Base-by-base conservation (phyloP, 164 flowering plant genomes). In the Annona squamosa region DNA sequence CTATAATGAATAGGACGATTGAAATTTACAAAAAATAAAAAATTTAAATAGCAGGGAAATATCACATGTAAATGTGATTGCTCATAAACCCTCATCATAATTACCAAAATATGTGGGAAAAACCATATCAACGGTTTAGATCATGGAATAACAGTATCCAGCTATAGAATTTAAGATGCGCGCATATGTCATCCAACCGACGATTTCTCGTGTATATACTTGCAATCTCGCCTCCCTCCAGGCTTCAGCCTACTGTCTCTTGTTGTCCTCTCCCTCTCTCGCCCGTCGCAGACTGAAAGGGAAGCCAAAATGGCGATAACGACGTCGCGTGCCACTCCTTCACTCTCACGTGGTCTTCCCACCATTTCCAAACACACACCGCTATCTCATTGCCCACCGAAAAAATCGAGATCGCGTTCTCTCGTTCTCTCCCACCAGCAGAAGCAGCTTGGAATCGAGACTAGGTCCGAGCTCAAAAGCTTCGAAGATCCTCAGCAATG, bases 281-380 rank as follows among this genome's bases (percentile, higher is more conserved):
- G 13, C 59, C 13, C 59, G 59, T 52, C 59, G 17, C 13, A 52
- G 59, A 16, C 59, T 10, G 59, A 52, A 52, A 6, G 59, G 7
- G 13, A 52, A 52, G 59, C 59, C 9, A 16, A 66, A 69, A 79
- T 79, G 81, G 78, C 81, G 74, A 63, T 76, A 52, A 72, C 57
- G 42, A 73, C 64, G 68, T 75, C 69, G 57, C 73, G 59, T 42
- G 66, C 62, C 46, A 63, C 70, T 3, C 65, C 69, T 12, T 45
- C 37, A 46, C 67, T 10, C n/a, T 63, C 43, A 2, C 63, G 48
- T 12, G 48, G 43, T n/a, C 10, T 43, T 12, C 26, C 69, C 65
- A 72, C 70, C 70, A 67, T 65, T 3, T 17, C 18, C 12, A 48
- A 69, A 68, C 12, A 41, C 69, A 48, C 41, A 4, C 41, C 70